Conservation (phyloP, 805 yeast genomes). For the Cyberlindnera misumaiensis region DNA sequence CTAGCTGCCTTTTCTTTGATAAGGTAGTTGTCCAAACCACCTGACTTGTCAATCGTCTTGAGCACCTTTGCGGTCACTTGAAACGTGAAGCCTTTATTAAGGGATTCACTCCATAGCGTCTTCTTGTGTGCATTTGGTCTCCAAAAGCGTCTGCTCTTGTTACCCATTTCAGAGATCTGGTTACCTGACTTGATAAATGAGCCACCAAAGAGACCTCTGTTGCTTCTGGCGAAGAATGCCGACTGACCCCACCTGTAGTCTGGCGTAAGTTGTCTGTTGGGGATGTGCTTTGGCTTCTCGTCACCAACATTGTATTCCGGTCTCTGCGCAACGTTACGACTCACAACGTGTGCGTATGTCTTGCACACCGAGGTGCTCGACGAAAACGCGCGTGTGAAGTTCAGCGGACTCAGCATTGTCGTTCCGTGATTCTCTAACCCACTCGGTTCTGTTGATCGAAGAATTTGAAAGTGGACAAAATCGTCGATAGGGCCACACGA, state of each 20-base stretch:
- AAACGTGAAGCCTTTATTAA: constrained; percentile 45
- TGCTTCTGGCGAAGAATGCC: constrained; percentile 70
- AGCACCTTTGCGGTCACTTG: constrained; percentile 75
- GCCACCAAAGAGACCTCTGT: constrained; percentile 89
- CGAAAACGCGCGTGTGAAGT: constrained; percentile 17
- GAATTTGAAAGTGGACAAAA: neutral
- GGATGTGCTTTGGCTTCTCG: constrained; percentile 39
- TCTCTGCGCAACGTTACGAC: constrained; percentile 37
- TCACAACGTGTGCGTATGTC: constrained; percentile 30
- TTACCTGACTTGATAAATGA: constrained; percentile 72
- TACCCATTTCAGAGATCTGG: constrained; percentile 66
- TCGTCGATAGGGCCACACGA: neutral
- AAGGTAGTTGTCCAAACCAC: constrained; percentile 88
- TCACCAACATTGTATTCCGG: constrained; percentile 50
- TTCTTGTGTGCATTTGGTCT: constrained; percentile 74
- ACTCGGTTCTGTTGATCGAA: no score
- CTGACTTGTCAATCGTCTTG: constrained; percentile 84
- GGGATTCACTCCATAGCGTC: constrained; percentile 77
- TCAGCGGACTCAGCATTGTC: constrained; percentile 12
- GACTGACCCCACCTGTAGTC: constrained; percentile 78
- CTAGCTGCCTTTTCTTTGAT: constrained; percentile 84
- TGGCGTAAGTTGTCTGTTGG: constrained; percentile 42
- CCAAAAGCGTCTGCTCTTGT: constrained; percentile 73
- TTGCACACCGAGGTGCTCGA: constrained; percentile 15
- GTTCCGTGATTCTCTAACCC: neutral